Evolutionary conservation across 1,139 yeast species (phyloP).

Genomic region (Meyerozyma carpophila): DNA sequence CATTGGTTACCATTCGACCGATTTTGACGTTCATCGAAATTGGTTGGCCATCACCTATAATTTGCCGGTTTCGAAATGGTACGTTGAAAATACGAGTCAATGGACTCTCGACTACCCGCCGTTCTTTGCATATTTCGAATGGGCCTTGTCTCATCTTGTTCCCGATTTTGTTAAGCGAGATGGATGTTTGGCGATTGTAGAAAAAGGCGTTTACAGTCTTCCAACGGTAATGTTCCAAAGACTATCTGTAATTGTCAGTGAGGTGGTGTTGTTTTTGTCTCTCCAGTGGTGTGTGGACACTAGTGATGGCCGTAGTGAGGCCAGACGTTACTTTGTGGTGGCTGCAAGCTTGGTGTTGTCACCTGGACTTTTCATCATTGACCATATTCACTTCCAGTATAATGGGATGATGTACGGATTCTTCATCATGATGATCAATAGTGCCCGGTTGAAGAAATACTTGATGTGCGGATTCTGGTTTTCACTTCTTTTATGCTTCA

Average conservation of each 20-base stretch:
- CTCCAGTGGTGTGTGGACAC: slow-evolving; percentile 67
- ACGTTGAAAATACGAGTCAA: slow-evolving; percentile 73
- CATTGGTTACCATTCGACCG: slow-evolving; percentile 70
- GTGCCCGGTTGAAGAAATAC: slow-evolving; percentile 56
- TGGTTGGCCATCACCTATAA: slow-evolving; percentile 89
- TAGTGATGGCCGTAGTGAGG: slow-evolving; percentile 29
- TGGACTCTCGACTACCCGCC: slow-evolving; percentile 99
- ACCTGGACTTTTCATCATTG: slow-evolving; percentile 84
- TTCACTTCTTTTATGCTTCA: slow-evolving; percentile 78
- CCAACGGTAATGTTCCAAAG: slow-evolving; percentile 83
- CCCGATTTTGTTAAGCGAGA: slow-evolving; percentile 61
- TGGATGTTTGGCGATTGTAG: slow-evolving; percentile 73
- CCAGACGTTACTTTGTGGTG: slow-evolving; percentile 59
- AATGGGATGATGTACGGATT: slow-evolving; percentile 91
- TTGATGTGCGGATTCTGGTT: slow-evolving; percentile 70
- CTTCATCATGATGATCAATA: slow-evolving; percentile 64
- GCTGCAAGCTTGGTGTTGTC: slow-evolving; percentile 81
- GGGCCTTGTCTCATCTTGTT: slow-evolving; percentile 65
- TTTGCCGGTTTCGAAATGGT: slow-evolving; percentile 81
- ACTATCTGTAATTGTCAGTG: slow-evolving; percentile 72
- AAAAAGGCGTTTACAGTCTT: slow-evolving; percentile 61
- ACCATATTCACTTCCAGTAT: slow-evolving; percentile 92
- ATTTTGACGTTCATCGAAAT: slow-evolving; percentile 94
- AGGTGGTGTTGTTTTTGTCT: slow-evolving; percentile 62
- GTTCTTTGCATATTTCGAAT: slow-evolving; percentile 92